Base-by-base conservation (phyloP, 1,139 yeast species). In the Yamadazyma aaseri region DNA sequence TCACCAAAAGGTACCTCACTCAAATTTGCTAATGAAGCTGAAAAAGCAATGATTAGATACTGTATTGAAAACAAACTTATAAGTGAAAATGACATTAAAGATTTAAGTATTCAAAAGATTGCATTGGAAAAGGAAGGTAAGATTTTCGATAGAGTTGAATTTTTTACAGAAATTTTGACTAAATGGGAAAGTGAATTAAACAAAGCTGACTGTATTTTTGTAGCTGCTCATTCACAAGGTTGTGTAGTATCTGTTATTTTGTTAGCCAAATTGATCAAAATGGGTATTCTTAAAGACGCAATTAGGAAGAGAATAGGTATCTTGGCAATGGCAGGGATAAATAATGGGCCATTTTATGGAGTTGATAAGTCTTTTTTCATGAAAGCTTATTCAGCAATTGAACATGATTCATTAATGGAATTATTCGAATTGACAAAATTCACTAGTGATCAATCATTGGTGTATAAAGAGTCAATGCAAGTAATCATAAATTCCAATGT, bases 181-280 rank as follows among this genome's bases (percentile, higher is more conserved):
- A 81, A 80, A 54, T 86, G 94, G 89, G 63, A 71, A 29, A 65
- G 76, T 14, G 87, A 85, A 46, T 68, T 92, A 18, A 73, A 76
- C 35, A 71, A 76, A 20, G 90, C 96, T 0, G 97, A 92, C 55
- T 83, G 84, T 47, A 77, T 92, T 8, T 87, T 83, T 54, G 75
- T 92, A 44, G 96, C 96, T 1, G 80, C 95, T 0, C 98, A 92
- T 60, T 87, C 97, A 0, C 98, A 92, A 58, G 97, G 98, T 0
- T 82, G 94, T 35, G 97, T 96, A 0, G 97, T 92, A 0, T 79
- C 96, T 1, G 79, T 87, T 1, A 82, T 87, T 31, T 56, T 92
- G 20, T 61, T 89, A 21, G 86, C 96, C 0, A 72, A 76, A 45
- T 65, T 92, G 29, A 74, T 92, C 6, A 81, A 76, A 42, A 71